phyloP scores from a whole-genome alignment of 106 monocot species.

The Vanilla planifolia region DNA sequence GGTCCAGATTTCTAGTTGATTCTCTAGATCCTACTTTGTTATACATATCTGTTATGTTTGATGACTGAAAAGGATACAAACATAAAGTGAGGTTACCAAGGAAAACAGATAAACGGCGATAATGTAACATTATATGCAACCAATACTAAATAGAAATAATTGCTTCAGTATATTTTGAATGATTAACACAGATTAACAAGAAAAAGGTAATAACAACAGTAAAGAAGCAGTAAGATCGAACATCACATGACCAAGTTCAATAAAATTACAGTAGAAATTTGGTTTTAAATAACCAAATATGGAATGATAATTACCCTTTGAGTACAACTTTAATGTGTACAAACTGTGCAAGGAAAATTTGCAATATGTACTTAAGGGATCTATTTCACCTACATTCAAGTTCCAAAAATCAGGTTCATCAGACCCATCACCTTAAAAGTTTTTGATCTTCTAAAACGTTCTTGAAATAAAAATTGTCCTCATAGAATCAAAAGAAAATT shows the following conservation, averaged over 20 bases:
- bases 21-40: not conserved
- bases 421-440: no score
- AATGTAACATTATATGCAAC: not conserved
- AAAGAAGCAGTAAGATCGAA: no score
- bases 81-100: no score
- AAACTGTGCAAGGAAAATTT: no score
- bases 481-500: no score
- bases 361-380: no score
- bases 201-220: not conserved
- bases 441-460: no score
- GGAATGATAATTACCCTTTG: not conserved
- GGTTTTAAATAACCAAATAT: not conserved
- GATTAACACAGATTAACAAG: not conserved
- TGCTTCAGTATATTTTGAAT: not conserved
- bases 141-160: not conserved
- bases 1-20: not conserved
- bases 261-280: not conserved
- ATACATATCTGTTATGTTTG: slow-evolving; percentile 5
- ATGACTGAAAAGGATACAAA: slow-evolving; percentile 3
- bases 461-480: no score
- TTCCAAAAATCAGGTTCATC: no score
- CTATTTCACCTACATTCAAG: no score
- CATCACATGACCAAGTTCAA: no score
- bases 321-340: not conserved
- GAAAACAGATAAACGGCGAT: not conserved